phyloP scores from a whole-genome alignment of 139 green algal species.

The Micromonas commoda region DNA sequence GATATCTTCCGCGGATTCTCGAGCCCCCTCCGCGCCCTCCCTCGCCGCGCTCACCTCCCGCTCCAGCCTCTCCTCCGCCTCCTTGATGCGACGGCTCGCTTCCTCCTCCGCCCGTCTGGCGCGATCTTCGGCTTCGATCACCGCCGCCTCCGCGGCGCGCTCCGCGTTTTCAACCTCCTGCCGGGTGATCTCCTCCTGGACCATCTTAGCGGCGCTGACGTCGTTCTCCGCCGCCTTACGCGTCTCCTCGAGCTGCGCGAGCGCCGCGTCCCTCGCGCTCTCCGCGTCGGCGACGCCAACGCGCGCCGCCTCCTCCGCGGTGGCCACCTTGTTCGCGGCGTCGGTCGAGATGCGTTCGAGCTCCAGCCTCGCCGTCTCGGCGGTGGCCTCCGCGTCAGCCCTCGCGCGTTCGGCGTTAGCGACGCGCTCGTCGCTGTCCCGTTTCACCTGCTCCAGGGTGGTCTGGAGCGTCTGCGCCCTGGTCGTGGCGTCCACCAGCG shows the following conservation, averaged over 20 bases:
- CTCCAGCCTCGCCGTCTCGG: background rate
- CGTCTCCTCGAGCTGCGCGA: slow-evolving; percentile 9
- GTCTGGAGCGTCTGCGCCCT: background rate
- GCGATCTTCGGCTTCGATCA: background rate
- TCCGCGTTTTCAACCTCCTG: background rate
- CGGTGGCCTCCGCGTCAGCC: too few species aligned
- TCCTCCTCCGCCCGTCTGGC: background rate
- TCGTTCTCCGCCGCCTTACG: background rate
- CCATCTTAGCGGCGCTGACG: background rate
- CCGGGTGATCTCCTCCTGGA: background rate
- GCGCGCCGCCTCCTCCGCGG: background rate
- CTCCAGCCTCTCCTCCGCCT: background rate
- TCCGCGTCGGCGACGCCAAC: background rate
- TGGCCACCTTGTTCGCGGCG: background rate
- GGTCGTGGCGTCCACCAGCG: background rate
- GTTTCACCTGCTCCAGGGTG: background rate
- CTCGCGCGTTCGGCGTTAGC: background rate
- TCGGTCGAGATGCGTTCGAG: background rate
- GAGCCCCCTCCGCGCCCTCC: background rate
- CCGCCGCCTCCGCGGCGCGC: background rate
- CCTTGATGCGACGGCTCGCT: background rate
- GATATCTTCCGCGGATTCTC: too few species aligned
- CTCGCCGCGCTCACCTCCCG: background rate
- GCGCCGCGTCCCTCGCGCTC: background rate
- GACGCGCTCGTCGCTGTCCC: background rate